Evolutionary conservation across 805 yeast species (phyloP).

Genomic region (Wickerhamiella spandovensis): DNA sequence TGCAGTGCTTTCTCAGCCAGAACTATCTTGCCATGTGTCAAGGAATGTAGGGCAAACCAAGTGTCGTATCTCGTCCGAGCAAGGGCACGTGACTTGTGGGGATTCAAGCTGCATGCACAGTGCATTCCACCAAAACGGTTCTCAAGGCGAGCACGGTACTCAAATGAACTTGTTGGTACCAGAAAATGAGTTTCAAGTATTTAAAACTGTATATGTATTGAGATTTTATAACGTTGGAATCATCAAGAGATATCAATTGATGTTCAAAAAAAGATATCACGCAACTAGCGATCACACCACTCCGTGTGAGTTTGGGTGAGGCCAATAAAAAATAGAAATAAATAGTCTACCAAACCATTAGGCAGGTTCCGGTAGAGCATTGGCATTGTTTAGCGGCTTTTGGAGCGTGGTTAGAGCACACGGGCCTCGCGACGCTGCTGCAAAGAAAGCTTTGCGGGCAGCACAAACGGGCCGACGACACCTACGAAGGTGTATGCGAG

Average conservation of each 20-base stretch:
- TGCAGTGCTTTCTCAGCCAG: not conserved
- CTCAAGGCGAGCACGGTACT: not conserved
- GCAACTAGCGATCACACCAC: not conserved
- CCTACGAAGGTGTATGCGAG: slow-evolving; percentile 19
- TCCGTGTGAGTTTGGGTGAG: not conserved
- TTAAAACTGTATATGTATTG: too few relatives aligned
- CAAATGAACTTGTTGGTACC: too few relatives aligned
- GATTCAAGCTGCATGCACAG: not conserved
- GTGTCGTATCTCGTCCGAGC: not conserved
- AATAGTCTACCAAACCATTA: not conserved
- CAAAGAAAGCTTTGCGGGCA: slow-evolving; percentile 21
- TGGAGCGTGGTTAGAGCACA: not conserved
- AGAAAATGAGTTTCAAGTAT: too few relatives aligned
- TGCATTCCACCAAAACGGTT: not conserved
- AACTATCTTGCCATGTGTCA: not conserved
- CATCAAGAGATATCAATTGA: not conserved
- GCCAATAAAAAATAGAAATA: slow-evolving; percentile 1
- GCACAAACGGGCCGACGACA: slow-evolving; percentile 19
- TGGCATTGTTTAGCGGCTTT: not conserved
- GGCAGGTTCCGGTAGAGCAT: not conserved
- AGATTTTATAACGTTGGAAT: not conserved
- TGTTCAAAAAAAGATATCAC: not conserved
- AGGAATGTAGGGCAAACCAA: not conserved
- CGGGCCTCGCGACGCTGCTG: slow-evolving; percentile 4
- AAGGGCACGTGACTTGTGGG: not conserved